Evolutionary conservation across 2,329 filamentous ascomycete species (phyloP).

Genomic region (Clonostachys rhizophaga): DNA sequence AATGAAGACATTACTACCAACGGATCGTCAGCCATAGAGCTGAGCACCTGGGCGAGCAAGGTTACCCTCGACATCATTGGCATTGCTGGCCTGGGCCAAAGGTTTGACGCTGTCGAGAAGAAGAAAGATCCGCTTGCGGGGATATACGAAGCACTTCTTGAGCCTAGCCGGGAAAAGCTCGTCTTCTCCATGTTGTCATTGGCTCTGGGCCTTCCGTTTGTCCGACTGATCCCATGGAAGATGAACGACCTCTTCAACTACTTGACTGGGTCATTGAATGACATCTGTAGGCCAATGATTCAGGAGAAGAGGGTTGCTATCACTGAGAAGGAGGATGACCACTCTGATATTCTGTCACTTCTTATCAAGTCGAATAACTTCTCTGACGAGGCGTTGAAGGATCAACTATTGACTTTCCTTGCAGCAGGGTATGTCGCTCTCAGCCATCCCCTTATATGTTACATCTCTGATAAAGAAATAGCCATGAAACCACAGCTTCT

Average conservation of each 20-base stretch:
- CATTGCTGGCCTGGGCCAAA: conserved; percentile 48
- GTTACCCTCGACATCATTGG: conserved; percentile 58
- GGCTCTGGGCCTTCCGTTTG: conserved; percentile 24
- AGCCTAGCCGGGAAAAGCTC: conserved; percentile 39
- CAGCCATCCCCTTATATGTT: not conserved
- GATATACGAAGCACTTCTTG: conserved; percentile 36
- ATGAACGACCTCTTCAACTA: conserved; percentile 32
- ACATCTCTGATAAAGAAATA: conserved; percentile 3
- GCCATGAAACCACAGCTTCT: conserved; percentile 62
- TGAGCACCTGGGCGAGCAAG: conserved; percentile 44
- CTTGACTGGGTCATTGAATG: conserved; percentile 24
- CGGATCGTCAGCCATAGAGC: conserved; percentile 15
- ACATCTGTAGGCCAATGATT: conserved; percentile 39
- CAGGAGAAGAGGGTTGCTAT: conserved; percentile 43
- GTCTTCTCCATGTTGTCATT: conserved; percentile 33
- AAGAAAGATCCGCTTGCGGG: conserved; percentile 22
- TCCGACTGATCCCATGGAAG: conserved; percentile 37
- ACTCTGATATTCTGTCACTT: conserved; percentile 60
- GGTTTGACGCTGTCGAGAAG: conserved; percentile 37
- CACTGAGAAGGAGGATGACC: conserved; percentile 31
- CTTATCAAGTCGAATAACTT: conserved; percentile 48
- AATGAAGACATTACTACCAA: conserved; percentile 30
- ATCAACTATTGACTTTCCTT: conserved; percentile 51
- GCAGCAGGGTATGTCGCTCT: conserved; percentile 39
- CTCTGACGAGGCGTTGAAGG: conserved; percentile 43